Conservation (phyloP, 2,329 filamentous ascomycete genomes). For the Trichoderma brevicompactum region DNA sequence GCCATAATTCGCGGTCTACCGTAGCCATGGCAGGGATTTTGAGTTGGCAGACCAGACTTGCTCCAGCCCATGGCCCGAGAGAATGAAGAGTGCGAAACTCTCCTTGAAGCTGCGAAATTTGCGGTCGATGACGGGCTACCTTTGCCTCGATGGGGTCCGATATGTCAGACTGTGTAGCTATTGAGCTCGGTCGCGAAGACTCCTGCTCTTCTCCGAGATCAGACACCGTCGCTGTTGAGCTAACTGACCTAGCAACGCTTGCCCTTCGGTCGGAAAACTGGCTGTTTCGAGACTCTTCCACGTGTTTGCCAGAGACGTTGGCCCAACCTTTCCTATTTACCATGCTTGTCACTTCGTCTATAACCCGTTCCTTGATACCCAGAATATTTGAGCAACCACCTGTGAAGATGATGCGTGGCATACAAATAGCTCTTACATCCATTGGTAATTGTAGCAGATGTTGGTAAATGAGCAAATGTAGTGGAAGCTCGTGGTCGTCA, state of each 20-base stretch:
- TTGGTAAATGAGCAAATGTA: conserved; percentile 77
- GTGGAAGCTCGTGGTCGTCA: conserved; percentile 84
- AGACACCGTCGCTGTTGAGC: conserved; percentile 33
- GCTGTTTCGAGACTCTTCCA: conserved; percentile 56
- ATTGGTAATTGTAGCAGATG: conserved; percentile 75
- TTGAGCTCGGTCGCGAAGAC: conserved; percentile 33
- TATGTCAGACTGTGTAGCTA: conserved; percentile 36
- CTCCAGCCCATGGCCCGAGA: conserved; percentile 75
- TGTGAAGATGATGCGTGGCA: conserved; percentile 85
- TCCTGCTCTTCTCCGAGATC: conserved; percentile 36
- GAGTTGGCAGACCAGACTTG: conserved; percentile 70
- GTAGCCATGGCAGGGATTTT: conserved; percentile 71
- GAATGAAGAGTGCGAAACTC: conserved; percentile 68
- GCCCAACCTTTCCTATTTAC: conserved; percentile 77
- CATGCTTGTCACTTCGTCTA: conserved; percentile 73
- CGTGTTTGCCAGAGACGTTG: conserved; percentile 70
- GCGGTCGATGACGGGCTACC: conserved; percentile 41
- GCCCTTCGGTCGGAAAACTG: conserved; percentile 33
- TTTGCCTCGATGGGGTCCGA: conserved; percentile 45
- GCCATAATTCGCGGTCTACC: conserved; percentile 72
- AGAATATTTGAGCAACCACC: conserved; percentile 80
- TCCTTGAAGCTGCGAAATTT: conserved; percentile 56
- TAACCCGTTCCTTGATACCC: conserved; percentile 75
- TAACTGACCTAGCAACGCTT: conserved; percentile 32
- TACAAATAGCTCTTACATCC: conserved; percentile 82